Evolutionary conservation across 2,329 filamentous ascomycete species (phyloP).

Genomic region (Cryphonectria parasitica): DNA sequence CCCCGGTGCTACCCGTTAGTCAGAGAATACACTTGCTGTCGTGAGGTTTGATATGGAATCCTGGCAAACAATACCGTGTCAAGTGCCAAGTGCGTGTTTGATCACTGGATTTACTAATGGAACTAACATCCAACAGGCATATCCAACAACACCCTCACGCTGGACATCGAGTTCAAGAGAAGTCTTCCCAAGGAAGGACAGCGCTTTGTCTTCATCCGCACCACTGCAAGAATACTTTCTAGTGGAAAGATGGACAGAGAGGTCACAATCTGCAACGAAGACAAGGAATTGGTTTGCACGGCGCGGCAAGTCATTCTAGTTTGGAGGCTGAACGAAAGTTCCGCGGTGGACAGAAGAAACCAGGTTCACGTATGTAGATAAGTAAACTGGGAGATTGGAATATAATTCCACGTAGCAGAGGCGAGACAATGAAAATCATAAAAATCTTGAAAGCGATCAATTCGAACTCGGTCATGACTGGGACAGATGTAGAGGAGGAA

Average conservation of each 20-base stretch:
- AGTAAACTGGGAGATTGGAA: too few relatives aligned
- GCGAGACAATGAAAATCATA: too few relatives aligned
- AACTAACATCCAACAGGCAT: background rate
- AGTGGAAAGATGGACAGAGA: constrained; percentile 34
- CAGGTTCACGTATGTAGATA: background rate
- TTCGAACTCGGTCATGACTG: too few relatives aligned
- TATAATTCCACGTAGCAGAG: too few relatives aligned
- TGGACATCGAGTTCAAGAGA: constrained; percentile 37
- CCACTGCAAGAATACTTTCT: constrained; percentile 31
- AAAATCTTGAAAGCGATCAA: too few relatives aligned
- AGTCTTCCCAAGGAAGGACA: constrained; percentile 32
- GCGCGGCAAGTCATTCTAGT: constrained; percentile 32
- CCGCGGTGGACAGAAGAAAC: background rate
- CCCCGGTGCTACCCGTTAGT: constrained; percentile 32
- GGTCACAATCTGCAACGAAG: constrained; percentile 32
- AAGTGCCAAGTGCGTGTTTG: too few relatives aligned
- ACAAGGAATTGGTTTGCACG: constrained; percentile 32
- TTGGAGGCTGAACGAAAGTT: constrained; percentile 34
- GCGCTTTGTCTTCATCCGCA: constrained; percentile 33
- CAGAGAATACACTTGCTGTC: constrained; percentile 30
- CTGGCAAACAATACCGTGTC: too few relatives aligned
- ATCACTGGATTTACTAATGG: too few relatives aligned
- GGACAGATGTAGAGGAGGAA: too few relatives aligned
- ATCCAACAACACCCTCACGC: constrained; percentile 32
- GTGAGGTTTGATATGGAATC: constrained; percentile 18